Evolutionary conservation across 2,329 filamentous ascomycete genomes (phyloP), one percentile per base, ranked within the genome.

Genomic region (Endothia cerciana): DNA sequence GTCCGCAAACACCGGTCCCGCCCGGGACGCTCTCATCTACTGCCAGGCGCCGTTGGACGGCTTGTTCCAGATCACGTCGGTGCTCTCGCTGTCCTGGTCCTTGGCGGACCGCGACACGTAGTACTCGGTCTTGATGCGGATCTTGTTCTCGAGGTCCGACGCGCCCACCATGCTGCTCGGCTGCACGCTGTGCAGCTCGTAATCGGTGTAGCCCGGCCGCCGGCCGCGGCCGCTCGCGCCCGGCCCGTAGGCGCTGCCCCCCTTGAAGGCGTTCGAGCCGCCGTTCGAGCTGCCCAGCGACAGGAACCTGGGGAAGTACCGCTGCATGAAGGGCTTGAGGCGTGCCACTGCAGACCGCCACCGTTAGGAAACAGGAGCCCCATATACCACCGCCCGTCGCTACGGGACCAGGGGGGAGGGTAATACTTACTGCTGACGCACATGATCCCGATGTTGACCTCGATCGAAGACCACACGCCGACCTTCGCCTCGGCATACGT

Each of bases 181-280:
- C 56, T 59, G 56, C 28, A 59, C 38, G 38, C 56, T 59, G 56
- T 59, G 56, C 15, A 59, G 56, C 36, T 59, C 28, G 36, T 59
- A 59, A 10, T 15, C 38, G 30, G 22, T 30, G 28, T 59, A 15
- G 33, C 17, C n/a, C 41, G 41, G 41, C 41, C 41, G 41, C n/a
- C 41, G 41, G 11, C 41, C 17, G 17, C 41, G 17, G 41, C 41
- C 5, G 41, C 41, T 45, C 17, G 17, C 8, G 41, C 17, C 8
- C 1, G 41, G 17, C 19, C 41, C 41, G 19, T 45, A 45, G 41
- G 5, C 17, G 41, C 41, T 45, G 7, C 7, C 19, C 4, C 41
- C 41, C 41, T 45, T 45, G 41, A n/a, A 45, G 5, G 19, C n/a
- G 19, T 6, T n/a, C 17, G 41, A 45, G 41, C 19, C 19, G 41